A percentile compares a stretch with the other conserved stretches of the same genome.
These are phyloP conservation scores for Elsinoe perseae DNA, from an alignment of 2,329 filamentous ascomycete genomes.

Conservation along the genomic window DNA sequence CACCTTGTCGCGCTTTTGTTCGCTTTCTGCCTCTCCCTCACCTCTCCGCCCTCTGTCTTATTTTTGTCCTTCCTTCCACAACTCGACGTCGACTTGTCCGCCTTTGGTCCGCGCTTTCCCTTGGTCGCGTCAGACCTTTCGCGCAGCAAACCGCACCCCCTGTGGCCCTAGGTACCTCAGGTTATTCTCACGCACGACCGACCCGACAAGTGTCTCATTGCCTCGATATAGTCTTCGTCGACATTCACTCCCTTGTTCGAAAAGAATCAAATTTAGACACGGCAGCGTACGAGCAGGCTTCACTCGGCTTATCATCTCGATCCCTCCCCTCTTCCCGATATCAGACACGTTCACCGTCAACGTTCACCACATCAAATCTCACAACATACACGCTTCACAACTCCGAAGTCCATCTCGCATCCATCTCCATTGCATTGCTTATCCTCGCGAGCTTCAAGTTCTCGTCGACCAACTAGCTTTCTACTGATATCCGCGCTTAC, in stretches of 20 bases:
- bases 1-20: slow-evolving; percentile 10
- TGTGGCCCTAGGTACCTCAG: background rate
- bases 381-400: background rate
- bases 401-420: background rate
- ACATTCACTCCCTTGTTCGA: slow-evolving; percentile 10
- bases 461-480: slow-evolving; percentile 6
- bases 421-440: slow-evolving; percentile 13
- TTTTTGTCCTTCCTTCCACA: slow-evolving; percentile 3
- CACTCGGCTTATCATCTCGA: slow-evolving; percentile 10
- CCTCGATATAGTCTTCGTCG: background rate
- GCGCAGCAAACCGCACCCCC: background rate
- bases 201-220: background rate
- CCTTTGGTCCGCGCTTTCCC: slow-evolving; percentile 5
- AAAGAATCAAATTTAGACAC: background rate
- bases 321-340: slow-evolving; percentile 1
- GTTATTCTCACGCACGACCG: background rate
- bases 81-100: slow-evolving; percentile 4
- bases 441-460: slow-evolving; percentile 2
- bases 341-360: slow-evolving; percentile 9
- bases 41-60: background rate
- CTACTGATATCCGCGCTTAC: background rate
- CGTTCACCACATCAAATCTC: slow-evolving; percentile 2
- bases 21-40: background rate
- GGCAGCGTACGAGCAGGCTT: slow-evolving; percentile 12
- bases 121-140: background rate